Base-by-base conservation (phyloP, 2,329 filamentous ascomycete species). In the Aspergillus thermomutatus region DNA sequence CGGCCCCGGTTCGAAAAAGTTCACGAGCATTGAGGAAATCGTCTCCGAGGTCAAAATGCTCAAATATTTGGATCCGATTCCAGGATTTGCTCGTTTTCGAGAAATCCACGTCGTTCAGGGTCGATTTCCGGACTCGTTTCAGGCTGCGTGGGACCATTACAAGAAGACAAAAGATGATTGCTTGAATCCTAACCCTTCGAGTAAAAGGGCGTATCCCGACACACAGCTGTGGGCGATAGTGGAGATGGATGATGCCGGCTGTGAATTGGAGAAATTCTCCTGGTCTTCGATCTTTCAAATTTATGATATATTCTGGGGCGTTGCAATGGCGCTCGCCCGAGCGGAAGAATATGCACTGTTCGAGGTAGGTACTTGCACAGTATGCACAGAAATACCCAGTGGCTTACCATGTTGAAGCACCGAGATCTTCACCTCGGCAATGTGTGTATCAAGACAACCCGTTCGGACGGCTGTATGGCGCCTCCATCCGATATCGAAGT, bases 341-440 rank as follows among this genome's bases (percentile, higher is more conserved):
- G 86, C 83, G 9, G 86, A 88, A 67, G 79, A 82, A 64, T 79
- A 78, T 53, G 80, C 82, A 5, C 71, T 78, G 52, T 88, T 88
- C 64, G 86, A 88, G 70, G 75, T 77, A 66, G 56, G 60, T 43
- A 47, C 14, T 19, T 43, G 7, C 23, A 14, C 9, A 48, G 47
- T 51, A 34, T 52, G 8, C 11, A 31, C 19, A 27, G 23, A 6
- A 6, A 2, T 6, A 43, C 3, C 10, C 28, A 5, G 1, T 21
- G 6, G 26, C 46, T 54, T 69, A 59, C 68, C 54, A 45, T 6
- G 17, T 40, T 14, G 25, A 19, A 79, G 76, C 86, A 88, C 68
- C 81, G 86, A 21, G 86, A 88, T 70, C 71, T 88, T 3, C 86
- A 88, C 69, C 75, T 86, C 37, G 85, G 85, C n/a, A 88, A 88